These are phyloP conservation scores for Peniophora sp. DNA, from an alignment of 1,284 basidiomycete species.

Conservation along the genomic window DNA sequence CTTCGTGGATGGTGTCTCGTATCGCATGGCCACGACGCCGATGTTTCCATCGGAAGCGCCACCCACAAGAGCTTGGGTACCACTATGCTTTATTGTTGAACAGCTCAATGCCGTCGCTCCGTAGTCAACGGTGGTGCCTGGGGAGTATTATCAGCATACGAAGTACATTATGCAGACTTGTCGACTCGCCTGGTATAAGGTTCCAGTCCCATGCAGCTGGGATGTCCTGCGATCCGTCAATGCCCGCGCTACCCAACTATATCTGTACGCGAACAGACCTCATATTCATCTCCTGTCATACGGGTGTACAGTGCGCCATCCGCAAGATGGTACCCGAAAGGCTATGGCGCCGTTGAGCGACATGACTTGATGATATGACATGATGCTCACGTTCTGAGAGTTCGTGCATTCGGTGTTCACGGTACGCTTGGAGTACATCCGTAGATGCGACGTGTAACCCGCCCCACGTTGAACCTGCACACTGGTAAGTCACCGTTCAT, in stretches of 20 bases:
- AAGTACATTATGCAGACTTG: not conserved
- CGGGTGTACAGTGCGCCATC: constrained; percentile 52
- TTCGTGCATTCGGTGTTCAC: constrained; percentile 52
- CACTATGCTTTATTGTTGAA: constrained; percentile 25
- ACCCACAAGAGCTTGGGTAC: constrained; percentile 45
- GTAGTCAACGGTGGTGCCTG: constrained; percentile 45
- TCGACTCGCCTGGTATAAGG: constrained; percentile 37
- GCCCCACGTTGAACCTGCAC: constrained; percentile 37
- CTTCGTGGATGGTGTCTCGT: constrained; percentile 42
- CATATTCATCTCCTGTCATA: constrained; percentile 48
- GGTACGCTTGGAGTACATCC: constrained; percentile 50
- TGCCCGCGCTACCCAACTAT: too few relatives aligned
- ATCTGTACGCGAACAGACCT: constrained; percentile 12
- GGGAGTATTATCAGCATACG: not conserved
- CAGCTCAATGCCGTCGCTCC: constrained; percentile 37
- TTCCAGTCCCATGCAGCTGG: constrained; percentile 58
- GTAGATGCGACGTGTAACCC: constrained; percentile 42
- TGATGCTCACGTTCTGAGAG: constrained; percentile 33
- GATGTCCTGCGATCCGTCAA: constrained; percentile 27
- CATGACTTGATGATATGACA: constrained; percentile 20
- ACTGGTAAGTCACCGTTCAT: not conserved
- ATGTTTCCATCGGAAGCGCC: constrained; percentile 42
- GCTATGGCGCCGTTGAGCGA: constrained; percentile 8
- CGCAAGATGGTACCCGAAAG: constrained; percentile 49
- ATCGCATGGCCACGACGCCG: constrained; percentile 47